Percentiles rank a stretch among this genome's conserved stretches.
These are phyloP conservation scores for Colletotrichum limetticola DNA, from an alignment of 2,329 filamentous ascomycete genomes.

Conservation along the genomic window DNA sequence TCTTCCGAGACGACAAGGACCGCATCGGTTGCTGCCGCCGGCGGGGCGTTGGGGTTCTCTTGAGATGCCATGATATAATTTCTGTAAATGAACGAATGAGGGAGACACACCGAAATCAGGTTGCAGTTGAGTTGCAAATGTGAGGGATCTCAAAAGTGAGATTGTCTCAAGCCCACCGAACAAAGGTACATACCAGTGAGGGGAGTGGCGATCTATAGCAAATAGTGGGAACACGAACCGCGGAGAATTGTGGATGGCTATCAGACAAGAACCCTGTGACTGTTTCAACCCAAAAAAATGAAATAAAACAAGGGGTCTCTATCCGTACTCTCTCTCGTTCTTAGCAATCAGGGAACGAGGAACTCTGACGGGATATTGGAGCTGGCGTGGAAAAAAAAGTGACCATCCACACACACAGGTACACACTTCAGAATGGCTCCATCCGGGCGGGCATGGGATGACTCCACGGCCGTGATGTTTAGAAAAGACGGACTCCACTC, in stretches of 20 bases:
- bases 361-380: background rate
- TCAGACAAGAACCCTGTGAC: constrained; percentile 24
- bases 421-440: constrained; percentile 16
- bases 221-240: constrained; percentile 24
- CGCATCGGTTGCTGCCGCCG: constrained; percentile 76
- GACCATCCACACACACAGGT: constrained; percentile 7
- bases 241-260: constrained; percentile 10
- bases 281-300: constrained; percentile 9
- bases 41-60: constrained; percentile 54
- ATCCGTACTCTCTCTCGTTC: background rate
- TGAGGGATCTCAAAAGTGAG: background rate
- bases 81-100: constrained; percentile 7
- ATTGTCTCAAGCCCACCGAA: constrained; percentile 16
- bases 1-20: constrained; percentile 87
- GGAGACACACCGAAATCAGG: background rate
- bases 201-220: constrained; percentile 17
- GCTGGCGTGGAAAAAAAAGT: constrained; percentile 1
- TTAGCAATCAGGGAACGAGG: background rate
- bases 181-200: constrained; percentile 15
- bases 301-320: background rate
- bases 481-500: constrained; percentile 19
- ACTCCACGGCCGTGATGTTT: constrained; percentile 29
- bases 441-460: constrained; percentile 14
- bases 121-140: background rate
- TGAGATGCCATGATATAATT: constrained; percentile 43